Evolutionary conservation across 2,329 filamentous ascomycete genomes (phyloP).

Genomic region (Verticillium nonalfalfae): DNA sequence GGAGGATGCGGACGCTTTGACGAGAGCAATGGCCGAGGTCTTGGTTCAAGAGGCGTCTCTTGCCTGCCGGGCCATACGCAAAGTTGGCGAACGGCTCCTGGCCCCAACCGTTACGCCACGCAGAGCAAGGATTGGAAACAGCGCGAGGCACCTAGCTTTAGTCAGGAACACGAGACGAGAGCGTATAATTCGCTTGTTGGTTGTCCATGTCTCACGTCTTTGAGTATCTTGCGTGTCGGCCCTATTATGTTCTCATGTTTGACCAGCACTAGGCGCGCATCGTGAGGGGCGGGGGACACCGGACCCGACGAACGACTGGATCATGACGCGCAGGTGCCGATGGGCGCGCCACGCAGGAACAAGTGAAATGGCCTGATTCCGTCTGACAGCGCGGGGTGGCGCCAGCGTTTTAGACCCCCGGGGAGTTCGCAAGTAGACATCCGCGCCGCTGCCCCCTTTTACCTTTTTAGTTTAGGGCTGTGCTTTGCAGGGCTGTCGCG

Average conservation of each 20-base stretch:
- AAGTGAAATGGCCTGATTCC: conserved; percentile 1
- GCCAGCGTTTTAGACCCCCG: background rate
- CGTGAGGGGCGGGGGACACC: background rate
- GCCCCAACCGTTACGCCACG: background rate
- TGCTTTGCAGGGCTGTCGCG: no score
- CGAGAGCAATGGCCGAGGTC: background rate
- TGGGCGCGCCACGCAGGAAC: background rate
- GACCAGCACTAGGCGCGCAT: background rate
- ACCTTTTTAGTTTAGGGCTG: background rate
- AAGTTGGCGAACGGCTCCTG: background rate
- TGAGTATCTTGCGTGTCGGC: background rate
- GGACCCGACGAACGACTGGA: background rate
- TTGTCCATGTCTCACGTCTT: background rate
- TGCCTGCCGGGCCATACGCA: background rate
- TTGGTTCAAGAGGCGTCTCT: background rate
- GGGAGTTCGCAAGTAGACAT: background rate
- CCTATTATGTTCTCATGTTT: background rate
- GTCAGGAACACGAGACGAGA: background rate
- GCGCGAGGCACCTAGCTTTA: background rate
- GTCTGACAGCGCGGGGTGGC: conserved; percentile 1
- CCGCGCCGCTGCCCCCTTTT: background rate
- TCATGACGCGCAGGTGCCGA: background rate
- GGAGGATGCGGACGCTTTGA: background rate
- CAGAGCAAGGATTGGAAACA: background rate
- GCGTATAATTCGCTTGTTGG: background rate